These are phyloP conservation scores for Diddensiella transvaalensis DNA, from an alignment of 805 yeast species.

Conservation along the genomic window DNA sequence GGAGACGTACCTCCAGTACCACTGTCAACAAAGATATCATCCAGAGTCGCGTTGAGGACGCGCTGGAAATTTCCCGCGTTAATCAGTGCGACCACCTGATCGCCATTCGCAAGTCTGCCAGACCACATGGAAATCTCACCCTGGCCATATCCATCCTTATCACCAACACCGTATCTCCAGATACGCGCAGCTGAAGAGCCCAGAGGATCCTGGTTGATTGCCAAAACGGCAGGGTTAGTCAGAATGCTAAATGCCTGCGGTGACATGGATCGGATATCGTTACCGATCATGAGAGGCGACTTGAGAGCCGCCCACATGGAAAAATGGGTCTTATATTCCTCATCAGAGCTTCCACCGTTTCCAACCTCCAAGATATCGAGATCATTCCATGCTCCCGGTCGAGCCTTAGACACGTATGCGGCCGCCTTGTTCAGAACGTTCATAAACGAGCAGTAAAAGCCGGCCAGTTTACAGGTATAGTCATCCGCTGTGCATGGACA, in stretches of 20 bases:
- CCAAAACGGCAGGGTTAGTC: slow-evolving; percentile 24
- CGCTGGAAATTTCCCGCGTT: slow-evolving; percentile 15
- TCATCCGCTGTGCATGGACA: slow-evolving; percentile 33
- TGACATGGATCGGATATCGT: slow-evolving; percentile 27
- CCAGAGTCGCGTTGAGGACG: slow-evolving; percentile 12
- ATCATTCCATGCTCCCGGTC: slow-evolving; percentile 31
- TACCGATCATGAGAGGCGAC: slow-evolving; percentile 33
- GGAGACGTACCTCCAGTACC: slow-evolving; percentile 15
- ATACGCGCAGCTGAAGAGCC: slow-evolving; percentile 22
- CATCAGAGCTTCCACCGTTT: slow-evolving; percentile 30
- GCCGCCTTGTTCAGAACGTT: slow-evolving; percentile 32
- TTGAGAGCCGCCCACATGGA: slow-evolving; percentile 35
- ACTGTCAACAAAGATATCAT: slow-evolving; percentile 16
- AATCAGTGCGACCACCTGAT: slow-evolving; percentile 16
- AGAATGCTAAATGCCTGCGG: slow-evolving; percentile 25
- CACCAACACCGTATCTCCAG: slow-evolving; percentile 13
- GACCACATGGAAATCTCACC: slow-evolving; percentile 19
- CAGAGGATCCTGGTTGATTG: slow-evolving; percentile 30
- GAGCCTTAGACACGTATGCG: slow-evolving; percentile 30
- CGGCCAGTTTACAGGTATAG: slow-evolving; percentile 26
- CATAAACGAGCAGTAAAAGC: slow-evolving; percentile 28
- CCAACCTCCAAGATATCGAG: slow-evolving; percentile 34
- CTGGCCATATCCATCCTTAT: slow-evolving; percentile 12
- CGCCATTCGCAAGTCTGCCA: slow-evolving; percentile 17
- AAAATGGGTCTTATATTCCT: slow-evolving; percentile 33